Evolutionary conservation across 805 yeast species (phyloP).

Genomic region (Candida easanensis): DNA sequence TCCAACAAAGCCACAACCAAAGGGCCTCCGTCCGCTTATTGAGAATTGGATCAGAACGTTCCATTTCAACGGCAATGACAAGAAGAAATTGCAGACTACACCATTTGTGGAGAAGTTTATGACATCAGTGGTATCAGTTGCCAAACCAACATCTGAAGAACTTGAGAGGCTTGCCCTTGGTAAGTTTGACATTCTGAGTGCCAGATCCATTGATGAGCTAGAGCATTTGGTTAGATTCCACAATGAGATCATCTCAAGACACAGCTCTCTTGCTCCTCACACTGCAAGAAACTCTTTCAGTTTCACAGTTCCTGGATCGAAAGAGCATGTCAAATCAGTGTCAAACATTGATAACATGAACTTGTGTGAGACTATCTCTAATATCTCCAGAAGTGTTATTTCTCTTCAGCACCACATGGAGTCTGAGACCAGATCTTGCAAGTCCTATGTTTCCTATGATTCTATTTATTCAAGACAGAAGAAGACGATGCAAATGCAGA

Average conservation of each 20-base stretch:
- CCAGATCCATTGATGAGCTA: slow-evolving; percentile 67
- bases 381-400: slow-evolving; percentile 24
- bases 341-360: slow-evolving; percentile 30
- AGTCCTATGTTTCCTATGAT: slow-evolving; percentile 60
- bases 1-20: slow-evolving; percentile 23
- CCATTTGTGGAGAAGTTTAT: slow-evolving; percentile 25
- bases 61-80: slow-evolving; percentile 12
- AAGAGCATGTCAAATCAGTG: slow-evolving; percentile 3
- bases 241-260: slow-evolving; percentile 32
- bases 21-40: slow-evolving; percentile 21
- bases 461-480: slow-evolving; percentile 29
- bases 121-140: slow-evolving; percentile 27
- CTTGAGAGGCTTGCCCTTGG: slow-evolving; percentile 35
- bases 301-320: slow-evolving; percentile 18
- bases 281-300: slow-evolving; percentile 17
- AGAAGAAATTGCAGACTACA: slow-evolving; percentile 8
- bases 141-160: slow-evolving; percentile 27
- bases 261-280: slow-evolving; percentile 14
- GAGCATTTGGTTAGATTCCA: slow-evolving; percentile 52
- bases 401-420: slow-evolving; percentile 19
- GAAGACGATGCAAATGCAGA: not conserved
- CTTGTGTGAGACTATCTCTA: slow-evolving; percentile 26
- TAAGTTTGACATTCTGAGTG: slow-evolving; percentile 63
- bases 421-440: slow-evolving; percentile 13
- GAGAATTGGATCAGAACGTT: slow-evolving; percentile 25